Percentiles rank a stretch among this genome's conserved stretches.
These are phyloP conservation scores for Domatiomyces catenatus DNA, from an alignment of 2,329 filamentous ascomycete genomes.

Conservation along the genomic window DNA sequence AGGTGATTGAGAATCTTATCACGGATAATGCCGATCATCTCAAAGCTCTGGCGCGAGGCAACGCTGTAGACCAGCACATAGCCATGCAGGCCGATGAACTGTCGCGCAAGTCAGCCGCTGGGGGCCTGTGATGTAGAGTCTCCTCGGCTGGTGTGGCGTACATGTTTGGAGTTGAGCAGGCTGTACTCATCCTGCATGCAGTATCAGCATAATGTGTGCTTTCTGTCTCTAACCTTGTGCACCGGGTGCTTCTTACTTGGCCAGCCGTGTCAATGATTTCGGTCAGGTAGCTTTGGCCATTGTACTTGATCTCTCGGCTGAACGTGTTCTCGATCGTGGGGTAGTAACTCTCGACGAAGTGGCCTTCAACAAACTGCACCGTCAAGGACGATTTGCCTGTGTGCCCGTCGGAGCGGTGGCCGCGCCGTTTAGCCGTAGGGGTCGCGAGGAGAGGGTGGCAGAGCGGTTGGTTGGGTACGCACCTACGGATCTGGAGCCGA, in stretches of 20 bases:
- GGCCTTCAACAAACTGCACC: constrained; percentile 90
- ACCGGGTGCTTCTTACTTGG: constrained; percentile 42
- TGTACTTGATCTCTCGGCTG: constrained; percentile 84
- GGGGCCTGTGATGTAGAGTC: background rate
- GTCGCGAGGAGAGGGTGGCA: background rate
- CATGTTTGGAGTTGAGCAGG: constrained; percentile 89
- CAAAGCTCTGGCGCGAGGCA: constrained; percentile 79
- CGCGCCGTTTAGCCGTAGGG: background rate
- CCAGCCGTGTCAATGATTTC: constrained; percentile 98
- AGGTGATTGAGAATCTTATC: constrained; percentile 96
- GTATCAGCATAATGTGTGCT: constrained; percentile 1
- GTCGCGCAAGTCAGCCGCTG: background rate
- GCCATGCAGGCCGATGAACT: constrained; percentile 92
- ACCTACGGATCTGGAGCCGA: constrained; percentile 86
- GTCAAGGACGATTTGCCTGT: constrained; percentile 93
- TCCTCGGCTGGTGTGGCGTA: background rate
- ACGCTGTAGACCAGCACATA: constrained; percentile 99
- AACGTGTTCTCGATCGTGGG: constrained; percentile 99
- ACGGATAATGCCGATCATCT: constrained; percentile 90
- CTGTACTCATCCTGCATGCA: constrained; percentile 76
- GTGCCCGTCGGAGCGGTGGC: constrained; percentile 1
- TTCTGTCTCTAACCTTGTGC: background rate
- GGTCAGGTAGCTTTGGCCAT: constrained; percentile 81
- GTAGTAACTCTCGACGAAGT: constrained; percentile 98
- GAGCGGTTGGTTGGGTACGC: constrained; percentile 23